Conservation (phyloP, 2,329 filamentous ascomycete species). For the Hypoxylon sp. region DNA sequence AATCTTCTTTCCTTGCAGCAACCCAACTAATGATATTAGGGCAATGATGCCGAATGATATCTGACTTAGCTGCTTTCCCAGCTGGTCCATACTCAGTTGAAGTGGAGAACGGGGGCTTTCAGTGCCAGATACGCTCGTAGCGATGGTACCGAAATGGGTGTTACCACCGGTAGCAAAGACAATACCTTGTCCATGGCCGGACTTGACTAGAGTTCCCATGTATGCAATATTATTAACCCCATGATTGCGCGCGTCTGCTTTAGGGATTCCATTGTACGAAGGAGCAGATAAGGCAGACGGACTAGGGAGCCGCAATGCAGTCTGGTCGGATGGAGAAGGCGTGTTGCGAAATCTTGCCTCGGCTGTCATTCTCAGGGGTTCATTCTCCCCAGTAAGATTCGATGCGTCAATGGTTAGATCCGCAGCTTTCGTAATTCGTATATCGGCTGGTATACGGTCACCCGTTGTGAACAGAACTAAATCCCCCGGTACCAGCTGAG, state of each 20-base stretch:
- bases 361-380: conserved; percentile 84
- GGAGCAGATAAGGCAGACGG: conserved; percentile 63
- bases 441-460: conserved; percentile 95
- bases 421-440: conserved; percentile 90
- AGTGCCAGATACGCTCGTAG: conserved; percentile 91
- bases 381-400: conserved; percentile 96
- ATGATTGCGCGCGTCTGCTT: conserved; percentile 76
- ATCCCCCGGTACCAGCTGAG: conserved; percentile 90
- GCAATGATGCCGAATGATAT: conserved; percentile 96
- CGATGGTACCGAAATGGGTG: conserved; percentile 97
- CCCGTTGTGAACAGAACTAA: conserved; percentile 94
- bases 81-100: conserved; percentile 96
- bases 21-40: conserved; percentile 90
- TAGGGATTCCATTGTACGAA: conserved; percentile 70
- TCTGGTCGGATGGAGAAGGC: conserved; percentile 47
- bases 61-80: conserved; percentile 95
- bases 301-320: conserved; percentile 55
- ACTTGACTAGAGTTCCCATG: conserved; percentile 96
- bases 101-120: conserved; percentile 95
- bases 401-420: conserved; percentile 96
- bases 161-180: conserved; percentile 96
- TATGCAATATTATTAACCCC: conserved; percentile 93
- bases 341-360: conserved; percentile 64
- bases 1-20: conserved; percentile 88
- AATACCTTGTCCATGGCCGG: conserved; percentile 93